phyloP scores from a whole-genome alignment of 352 stramenopile genomes.

The Phytophthora kernoviae region DNA sequence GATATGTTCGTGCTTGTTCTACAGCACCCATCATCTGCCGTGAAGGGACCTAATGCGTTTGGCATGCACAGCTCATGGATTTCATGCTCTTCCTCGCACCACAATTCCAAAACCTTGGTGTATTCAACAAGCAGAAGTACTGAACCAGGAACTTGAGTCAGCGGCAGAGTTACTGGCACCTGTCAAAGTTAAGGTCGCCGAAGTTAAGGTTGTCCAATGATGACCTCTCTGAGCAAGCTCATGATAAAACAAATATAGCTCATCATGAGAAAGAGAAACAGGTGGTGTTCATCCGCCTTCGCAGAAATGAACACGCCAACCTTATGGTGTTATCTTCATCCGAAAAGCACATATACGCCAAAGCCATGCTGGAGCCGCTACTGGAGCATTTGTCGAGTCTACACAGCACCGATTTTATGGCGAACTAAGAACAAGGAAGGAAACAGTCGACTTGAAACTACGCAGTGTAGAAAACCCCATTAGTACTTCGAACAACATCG shows the following conservation, averaged over 20 bases:
- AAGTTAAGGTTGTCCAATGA: neutral
- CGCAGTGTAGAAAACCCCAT: neutral
- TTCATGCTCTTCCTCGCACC: neutral
- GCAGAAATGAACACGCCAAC: neutral
- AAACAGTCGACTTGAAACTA: conserved; percentile 8
- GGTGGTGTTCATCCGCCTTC: conserved; percentile 2
- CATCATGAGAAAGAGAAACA: neutral
- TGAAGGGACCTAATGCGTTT: neutral
- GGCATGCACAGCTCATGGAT: neutral
- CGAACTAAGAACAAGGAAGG: conserved; percentile 7
- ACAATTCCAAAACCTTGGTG: neutral
- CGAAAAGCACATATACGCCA: neutral
- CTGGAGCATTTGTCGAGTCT: conserved; percentile 11
- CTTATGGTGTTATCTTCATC: neutral
- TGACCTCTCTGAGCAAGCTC: no score
- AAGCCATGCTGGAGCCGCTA: conserved; percentile 2
- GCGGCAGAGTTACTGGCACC: neutral
- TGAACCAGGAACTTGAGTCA: neutral
- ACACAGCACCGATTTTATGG: conserved; percentile 8
- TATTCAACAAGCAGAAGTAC: neutral
- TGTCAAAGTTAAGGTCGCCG: neutral
- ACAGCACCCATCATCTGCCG: neutral
- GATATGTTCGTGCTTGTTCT: conserved; percentile 3
- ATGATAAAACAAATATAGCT: no score
- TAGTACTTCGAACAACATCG: no score